Evolutionary conservation across 2,329 filamentous ascomycete genomes (phyloP), one percentile per base, ranked within the genome.

Genomic region (Trichoderma citrinoviride): DNA sequence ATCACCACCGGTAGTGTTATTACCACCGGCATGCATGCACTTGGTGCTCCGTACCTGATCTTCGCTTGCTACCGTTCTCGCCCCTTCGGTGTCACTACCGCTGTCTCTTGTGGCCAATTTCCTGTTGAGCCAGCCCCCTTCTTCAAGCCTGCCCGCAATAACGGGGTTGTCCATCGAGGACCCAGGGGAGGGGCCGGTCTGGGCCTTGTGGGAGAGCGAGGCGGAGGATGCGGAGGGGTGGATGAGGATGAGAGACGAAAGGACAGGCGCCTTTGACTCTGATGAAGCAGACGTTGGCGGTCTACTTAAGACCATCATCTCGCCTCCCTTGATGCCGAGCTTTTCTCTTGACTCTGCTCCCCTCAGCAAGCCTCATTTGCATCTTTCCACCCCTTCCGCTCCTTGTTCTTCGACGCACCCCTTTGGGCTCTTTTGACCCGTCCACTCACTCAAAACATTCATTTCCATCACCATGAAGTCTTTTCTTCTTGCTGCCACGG

Each of bases 381-480:
- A 67, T 12, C 46, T 37, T 50, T 58, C 37, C 49, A 15, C 53
- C 57, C 37, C 41, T 47, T 47, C 23, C 46, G n/a, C 40, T n/a
- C 57, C 37, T 41, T 54, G 27, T 62, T 49, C 43, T 41, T 52
- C 27, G 23, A 52, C 66, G 65, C 65, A 62, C 65, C 64, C 40
- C 63, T 65, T 61, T 53, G 67, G 69, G 67, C 47, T 61, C 64
- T 63, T 66, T 55, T 58, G 56, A 67, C 68, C 69, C 65, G 68
- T 69, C 67, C 67, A 70, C 66, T 71, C 70, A 43, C 68, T 70
- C 64, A 47, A 56, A 40, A 33, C 56, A 46, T 54, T 47, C 33
- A 23, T 56, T 62, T 46, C 49, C 54, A 23, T 67, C 67, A 70
- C 60, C 43, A 73, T 73, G 71, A 72, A 70, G 68, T 72, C 70